Conservation (phyloP, 1,139 yeast genomes). For the Wickerhamomyces sp. region DNA sequence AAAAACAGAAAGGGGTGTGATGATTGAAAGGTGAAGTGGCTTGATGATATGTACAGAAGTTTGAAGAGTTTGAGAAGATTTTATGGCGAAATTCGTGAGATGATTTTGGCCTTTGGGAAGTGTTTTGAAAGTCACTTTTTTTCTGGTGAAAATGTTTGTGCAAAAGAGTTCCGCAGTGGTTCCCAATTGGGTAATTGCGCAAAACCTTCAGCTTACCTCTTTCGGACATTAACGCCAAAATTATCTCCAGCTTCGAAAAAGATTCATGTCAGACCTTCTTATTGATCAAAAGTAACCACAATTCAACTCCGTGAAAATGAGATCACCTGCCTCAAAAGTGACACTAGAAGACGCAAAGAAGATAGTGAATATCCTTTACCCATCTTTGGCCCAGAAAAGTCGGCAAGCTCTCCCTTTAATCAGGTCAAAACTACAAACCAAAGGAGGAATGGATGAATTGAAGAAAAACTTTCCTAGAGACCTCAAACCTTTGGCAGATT, state of each 20-base stretch:
- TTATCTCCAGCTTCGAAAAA: background rate
- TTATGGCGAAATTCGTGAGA: background rate
- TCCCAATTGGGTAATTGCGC: background rate
- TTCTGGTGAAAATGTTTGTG: background rate
- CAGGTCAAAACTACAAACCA: background rate
- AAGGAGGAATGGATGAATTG: background rate
- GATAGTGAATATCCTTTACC: slow-evolving; percentile 2
- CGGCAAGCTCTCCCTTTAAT: background rate
- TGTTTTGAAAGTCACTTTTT: background rate
- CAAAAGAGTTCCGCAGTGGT: background rate
- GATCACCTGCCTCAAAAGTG: background rate
- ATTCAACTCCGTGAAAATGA: background rate
- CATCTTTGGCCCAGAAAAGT: background rate
- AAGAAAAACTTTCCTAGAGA: background rate
- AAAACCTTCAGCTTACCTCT: background rate
- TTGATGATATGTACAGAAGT: background rate
- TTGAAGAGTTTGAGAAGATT: background rate
- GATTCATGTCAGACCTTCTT: background rate
- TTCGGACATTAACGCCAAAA: background rate
- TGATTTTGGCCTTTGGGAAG: background rate
- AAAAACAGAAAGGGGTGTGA: background rate
- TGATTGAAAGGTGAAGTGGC: background rate
- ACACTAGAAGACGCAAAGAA: slow-evolving; percentile 1
- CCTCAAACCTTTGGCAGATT: background rate
- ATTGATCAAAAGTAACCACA: background rate